Conservation (phyloP, 139 green algal species). For the Chlorella sp. region DNA sequence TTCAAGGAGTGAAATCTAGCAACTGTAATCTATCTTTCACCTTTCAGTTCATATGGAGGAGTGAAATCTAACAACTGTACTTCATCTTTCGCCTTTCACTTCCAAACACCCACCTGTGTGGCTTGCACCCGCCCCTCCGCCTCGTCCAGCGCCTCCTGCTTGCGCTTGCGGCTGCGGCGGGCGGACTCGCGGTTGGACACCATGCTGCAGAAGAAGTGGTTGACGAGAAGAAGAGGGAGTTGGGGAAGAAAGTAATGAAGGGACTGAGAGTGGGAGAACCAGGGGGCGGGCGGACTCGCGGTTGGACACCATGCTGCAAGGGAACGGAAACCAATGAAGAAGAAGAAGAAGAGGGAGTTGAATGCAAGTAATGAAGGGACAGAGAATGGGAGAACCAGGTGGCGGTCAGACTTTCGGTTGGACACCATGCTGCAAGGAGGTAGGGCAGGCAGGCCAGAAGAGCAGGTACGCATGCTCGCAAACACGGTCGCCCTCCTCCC, state of each 20-base stretch:
- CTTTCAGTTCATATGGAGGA: too few relatives aligned
- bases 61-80: too few relatives aligned
- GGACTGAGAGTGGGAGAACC: too few relatives aligned
- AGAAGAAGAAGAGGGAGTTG: neutral
- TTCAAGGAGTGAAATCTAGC: too few relatives aligned
- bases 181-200: conserved; percentile 89
- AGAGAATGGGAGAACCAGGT: too few relatives aligned
- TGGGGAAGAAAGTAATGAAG: too few relatives aligned
- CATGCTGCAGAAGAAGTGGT: conserved; percentile 66
- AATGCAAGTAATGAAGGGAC: too few relatives aligned
- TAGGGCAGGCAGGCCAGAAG: neutral
- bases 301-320: conserved; percentile 66
- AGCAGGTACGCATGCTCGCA: neutral
- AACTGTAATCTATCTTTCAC: too few relatives aligned
- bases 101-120: neutral
- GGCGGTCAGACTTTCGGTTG: conserved; percentile 85
- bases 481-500: too few relatives aligned
- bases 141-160: conserved; percentile 84
- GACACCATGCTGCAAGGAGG: conserved; percentile 81
- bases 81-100: too few relatives aligned
- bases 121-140: conserved; percentile 67
- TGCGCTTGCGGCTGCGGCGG: conserved; percentile 75
- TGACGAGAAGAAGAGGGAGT: neutral
- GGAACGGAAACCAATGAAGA: too few relatives aligned
- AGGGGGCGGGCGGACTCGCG: conserved; percentile 83